These are phyloP conservation scores for Tetracentron sinense DNA, from an alignment of 164 flowering plant genomes.

Conservation along the genomic window DNA sequence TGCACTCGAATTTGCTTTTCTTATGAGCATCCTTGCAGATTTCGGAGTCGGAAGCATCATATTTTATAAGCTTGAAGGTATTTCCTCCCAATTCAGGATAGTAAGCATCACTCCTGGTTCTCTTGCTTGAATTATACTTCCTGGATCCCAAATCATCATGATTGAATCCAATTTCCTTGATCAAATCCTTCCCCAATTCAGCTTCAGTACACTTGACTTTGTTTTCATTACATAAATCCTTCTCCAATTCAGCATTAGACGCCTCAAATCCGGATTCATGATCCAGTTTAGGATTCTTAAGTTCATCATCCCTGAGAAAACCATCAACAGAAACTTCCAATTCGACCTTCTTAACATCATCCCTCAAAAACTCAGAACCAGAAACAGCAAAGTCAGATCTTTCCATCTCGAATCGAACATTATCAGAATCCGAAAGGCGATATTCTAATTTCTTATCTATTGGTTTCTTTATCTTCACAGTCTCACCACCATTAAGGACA, in stretches of 20 bases:
- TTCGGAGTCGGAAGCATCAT: constrained; percentile 3
- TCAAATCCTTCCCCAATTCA: not conserved
- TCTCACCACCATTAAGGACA: constrained; percentile 15
- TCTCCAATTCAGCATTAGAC: constrained; percentile 10
- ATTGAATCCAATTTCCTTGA: too few relatives aligned
- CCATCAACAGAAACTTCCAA: constrained; percentile 43
- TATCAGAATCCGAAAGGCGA: constrained; percentile 20
- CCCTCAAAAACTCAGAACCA: constrained; percentile 24
- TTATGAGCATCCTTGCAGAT: constrained; percentile 11
- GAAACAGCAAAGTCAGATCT: constrained; percentile 34
- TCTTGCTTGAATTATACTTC: not conserved
- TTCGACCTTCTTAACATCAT: constrained; percentile 29
- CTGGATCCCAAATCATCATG: not conserved
- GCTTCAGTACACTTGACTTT: not conserved
- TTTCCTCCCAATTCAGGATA: too few relatives aligned
- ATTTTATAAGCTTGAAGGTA: constrained; percentile 2
- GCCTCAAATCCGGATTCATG: constrained; percentile 22
- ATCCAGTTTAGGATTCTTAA: constrained; percentile 20
- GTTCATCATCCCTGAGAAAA: constrained; percentile 23
- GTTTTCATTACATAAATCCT: not conserved
- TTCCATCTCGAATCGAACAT: constrained; percentile 26
- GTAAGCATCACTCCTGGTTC: not conserved
- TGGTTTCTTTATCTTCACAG: constrained; percentile 22
- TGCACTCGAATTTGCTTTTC: constrained; percentile 42
- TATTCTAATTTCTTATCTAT: constrained; percentile 28